Conservation (phyloP, 106 monocot genomes). For the Phalaenopsis aphrodite region DNA sequence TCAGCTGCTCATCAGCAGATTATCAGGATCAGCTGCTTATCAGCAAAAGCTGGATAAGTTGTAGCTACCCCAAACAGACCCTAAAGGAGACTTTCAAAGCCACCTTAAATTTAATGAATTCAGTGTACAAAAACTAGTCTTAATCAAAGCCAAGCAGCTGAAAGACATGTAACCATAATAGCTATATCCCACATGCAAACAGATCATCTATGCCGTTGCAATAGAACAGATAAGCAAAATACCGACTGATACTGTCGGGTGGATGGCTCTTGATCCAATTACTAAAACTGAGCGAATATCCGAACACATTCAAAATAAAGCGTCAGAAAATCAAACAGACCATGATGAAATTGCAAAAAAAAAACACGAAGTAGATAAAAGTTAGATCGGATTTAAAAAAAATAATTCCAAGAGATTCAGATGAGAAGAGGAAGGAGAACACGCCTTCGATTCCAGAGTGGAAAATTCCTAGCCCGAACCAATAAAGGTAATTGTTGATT, state of each 20-base stretch:
- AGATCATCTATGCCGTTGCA: neutral
- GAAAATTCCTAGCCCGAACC: slow-evolving; percentile 67
- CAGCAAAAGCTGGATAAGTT: too few species aligned
- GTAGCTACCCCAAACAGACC: too few species aligned
- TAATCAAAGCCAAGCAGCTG: neutral
- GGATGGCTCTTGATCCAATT: neutral
- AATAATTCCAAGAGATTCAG: neutral
- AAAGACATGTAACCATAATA: neutral
- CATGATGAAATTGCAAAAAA: neutral
- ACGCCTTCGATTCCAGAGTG: slow-evolving; percentile 82
- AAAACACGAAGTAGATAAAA: neutral
- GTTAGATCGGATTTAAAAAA: neutral
- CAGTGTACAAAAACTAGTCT: neutral
- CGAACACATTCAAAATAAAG: neutral
- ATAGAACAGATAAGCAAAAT: neutral
- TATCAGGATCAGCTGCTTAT: too few species aligned
- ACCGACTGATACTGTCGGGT: neutral
- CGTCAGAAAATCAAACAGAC: neutral
- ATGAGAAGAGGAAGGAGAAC: neutral
- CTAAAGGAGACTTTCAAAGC: too few species aligned
- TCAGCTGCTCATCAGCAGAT: too few species aligned
- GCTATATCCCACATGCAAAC: neutral
- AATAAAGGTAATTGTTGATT: slow-evolving; percentile 60
- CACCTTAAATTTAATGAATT: too few species aligned
- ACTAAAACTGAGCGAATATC: neutral